A percentile compares a stretch with the other conserved stretches of the same genome.
These are phyloP conservation scores for Populus simonii DNA, from an alignment of 345 rosid species.

Conservation along the genomic window DNA sequence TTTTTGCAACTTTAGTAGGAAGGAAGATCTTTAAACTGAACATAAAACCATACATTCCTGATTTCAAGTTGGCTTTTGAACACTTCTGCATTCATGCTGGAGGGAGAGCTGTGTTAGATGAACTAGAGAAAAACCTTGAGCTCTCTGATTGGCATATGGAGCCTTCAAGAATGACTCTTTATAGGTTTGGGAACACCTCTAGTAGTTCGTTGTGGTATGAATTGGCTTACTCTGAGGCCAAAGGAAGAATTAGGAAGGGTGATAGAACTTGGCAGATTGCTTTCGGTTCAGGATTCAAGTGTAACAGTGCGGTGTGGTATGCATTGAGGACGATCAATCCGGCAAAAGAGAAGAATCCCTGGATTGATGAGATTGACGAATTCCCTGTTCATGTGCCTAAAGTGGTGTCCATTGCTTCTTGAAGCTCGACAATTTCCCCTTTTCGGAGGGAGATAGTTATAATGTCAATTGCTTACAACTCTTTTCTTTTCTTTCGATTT, in stretches of 20 bases:
- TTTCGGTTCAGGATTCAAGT: conserved; percentile 93
- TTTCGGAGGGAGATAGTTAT: neutral
- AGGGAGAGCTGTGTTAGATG: conserved; percentile 87
- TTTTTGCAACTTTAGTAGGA: conserved; percentile 60
- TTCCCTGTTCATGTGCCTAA: conserved; percentile 67
- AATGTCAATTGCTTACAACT: neutral
- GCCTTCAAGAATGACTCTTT: conserved; percentile 86
- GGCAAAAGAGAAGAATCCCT: conserved; percentile 65
- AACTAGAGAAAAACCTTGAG: conserved; percentile 77
- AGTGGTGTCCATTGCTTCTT: conserved; percentile 6
- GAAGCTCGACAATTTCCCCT: neutral
- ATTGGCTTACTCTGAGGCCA: conserved; percentile 77
- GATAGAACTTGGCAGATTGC: conserved; percentile 93
- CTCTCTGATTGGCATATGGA: conserved; percentile 86
- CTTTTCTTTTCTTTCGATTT: neutral
- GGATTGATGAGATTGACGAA: conserved; percentile 74
- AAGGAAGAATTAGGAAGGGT: conserved; percentile 78
- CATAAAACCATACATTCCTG: conserved; percentile 71
- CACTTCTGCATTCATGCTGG: conserved; percentile 90
- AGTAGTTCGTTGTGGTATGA: conserved; percentile 94
- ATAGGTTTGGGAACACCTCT: conserved; percentile 86
- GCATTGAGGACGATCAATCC: conserved; percentile 75
- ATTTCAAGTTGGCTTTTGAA: conserved; percentile 83
- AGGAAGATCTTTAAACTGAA: conserved; percentile 64
- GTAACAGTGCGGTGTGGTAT: conserved; percentile 89